Evolutionary conservation across 108 stramenopile genomes (phyloP).

Genomic region (Nitzschia putrida): DNA sequence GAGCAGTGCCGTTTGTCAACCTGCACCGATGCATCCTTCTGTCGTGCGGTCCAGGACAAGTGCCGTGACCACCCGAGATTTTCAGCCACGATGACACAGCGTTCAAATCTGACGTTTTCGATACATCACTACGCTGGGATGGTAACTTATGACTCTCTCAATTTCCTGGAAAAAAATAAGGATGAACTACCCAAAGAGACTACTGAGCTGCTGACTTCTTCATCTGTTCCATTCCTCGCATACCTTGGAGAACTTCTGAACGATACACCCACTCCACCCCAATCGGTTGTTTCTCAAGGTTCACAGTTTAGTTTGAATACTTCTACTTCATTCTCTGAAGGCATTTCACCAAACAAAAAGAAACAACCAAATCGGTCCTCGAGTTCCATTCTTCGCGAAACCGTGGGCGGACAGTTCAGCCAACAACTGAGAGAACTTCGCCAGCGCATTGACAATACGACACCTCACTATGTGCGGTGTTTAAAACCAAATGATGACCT

Average conservation of each 20-base stretch:
- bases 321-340: constrained; percentile 9
- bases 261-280: constrained; percentile 10
- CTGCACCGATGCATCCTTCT: constrained; percentile 61
- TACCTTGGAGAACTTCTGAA: constrained; percentile 42
- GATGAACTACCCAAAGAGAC: constrained; percentile 88
- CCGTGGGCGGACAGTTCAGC: constrained; percentile 88
- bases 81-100: constrained; percentile 53
- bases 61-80: constrained; percentile 53
- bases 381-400: constrained; percentile 49
- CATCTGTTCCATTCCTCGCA: constrained; percentile 45
- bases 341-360: constrained; percentile 4
- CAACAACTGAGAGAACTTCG: constrained; percentile 85
- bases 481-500: constrained; percentile 97
- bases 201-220: constrained; percentile 71
- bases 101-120: constrained; percentile 60
- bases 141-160: constrained; percentile 73
- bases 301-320: neutral
- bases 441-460: constrained; percentile 82
- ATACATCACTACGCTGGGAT: constrained; percentile 90
- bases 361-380: constrained; percentile 30
- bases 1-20: constrained; percentile 72
- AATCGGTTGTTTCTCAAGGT: constrained; percentile 24
- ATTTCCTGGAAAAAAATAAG: constrained; percentile 91
- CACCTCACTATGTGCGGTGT: constrained; percentile 99
- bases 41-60: constrained; percentile 59